These are phyloP conservation scores for Cystofilobasidium ferigula DNA, from an alignment of 768 basidiomycete species.

Conservation along the genomic window DNA sequence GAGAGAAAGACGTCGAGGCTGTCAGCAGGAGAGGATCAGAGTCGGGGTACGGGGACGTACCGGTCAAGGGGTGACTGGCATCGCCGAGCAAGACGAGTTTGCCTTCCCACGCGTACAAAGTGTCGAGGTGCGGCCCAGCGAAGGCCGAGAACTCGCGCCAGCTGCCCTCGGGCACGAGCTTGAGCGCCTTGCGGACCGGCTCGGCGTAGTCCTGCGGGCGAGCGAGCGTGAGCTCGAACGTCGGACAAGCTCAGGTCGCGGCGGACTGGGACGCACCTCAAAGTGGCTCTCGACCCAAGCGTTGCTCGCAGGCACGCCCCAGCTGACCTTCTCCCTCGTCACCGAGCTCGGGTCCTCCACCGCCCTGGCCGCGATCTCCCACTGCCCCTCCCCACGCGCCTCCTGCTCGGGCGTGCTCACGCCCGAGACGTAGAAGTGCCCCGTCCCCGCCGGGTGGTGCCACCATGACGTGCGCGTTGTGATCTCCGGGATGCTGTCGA, in stretches of 20 bases:
- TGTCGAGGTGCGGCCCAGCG: slow-evolving; percentile 29
- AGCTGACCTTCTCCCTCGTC: slow-evolving; percentile 19
- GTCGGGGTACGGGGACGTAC: no score
- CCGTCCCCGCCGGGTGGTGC: neutral
- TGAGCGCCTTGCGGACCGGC: slow-evolving; percentile 9
- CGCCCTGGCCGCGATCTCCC: slow-evolving; percentile 22
- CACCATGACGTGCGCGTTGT: slow-evolving; percentile 14
- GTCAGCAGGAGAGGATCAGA: no score
- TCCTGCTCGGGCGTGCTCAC: neutral
- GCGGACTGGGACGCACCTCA: slow-evolving; percentile 9
- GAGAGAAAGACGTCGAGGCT: no score
- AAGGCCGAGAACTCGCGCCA: slow-evolving; percentile 32
- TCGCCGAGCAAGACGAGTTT: slow-evolving; percentile 29
- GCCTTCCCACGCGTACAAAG: slow-evolving; percentile 22
- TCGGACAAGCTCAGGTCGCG: no score
- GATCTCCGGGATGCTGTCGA: slow-evolving; percentile 12
- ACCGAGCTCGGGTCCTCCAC: slow-evolving; percentile 6
- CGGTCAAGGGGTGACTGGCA: slow-evolving; percentile 31
- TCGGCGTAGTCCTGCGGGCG: slow-evolving; percentile 10
- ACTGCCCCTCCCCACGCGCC: slow-evolving; percentile 1
- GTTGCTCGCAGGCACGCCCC: slow-evolving; percentile 18
- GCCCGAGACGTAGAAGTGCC: slow-evolving; percentile 13
- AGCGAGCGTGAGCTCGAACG: no score
- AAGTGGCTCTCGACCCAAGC: slow-evolving; percentile 19
- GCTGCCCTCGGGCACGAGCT: slow-evolving; percentile 12